Conservation (phyloP, 2,329 filamentous ascomycete genomes). For the Emmonsia crescens region DNA sequence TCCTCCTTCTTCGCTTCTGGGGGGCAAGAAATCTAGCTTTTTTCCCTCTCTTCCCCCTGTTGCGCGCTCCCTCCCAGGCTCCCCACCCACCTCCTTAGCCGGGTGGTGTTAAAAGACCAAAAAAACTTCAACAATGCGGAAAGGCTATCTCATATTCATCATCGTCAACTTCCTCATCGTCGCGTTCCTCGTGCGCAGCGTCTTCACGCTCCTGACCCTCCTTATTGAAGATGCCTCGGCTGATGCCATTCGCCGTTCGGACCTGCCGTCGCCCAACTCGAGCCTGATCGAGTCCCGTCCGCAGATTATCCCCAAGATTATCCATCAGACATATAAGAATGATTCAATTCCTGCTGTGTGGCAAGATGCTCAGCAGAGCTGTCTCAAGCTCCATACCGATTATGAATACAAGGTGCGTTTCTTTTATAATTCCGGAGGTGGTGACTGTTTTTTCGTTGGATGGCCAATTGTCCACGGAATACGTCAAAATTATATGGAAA, state of each 20-base stretch:
- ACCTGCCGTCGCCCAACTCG: constrained; percentile 55
- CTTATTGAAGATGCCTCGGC: constrained; percentile 56
- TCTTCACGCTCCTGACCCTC: constrained; percentile 61
- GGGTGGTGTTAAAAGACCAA: constrained; percentile 18
- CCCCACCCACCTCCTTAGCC: not conserved
- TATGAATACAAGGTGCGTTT: constrained; percentile 59
- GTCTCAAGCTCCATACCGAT: constrained; percentile 55
- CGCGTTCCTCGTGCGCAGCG: constrained; percentile 52
- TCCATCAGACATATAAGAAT: constrained; percentile 67
- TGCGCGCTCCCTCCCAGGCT: not conserved
- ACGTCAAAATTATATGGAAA: not conserved
- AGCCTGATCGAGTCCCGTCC: constrained; percentile 45
- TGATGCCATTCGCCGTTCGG: constrained; percentile 55
- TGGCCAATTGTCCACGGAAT: not conserved
- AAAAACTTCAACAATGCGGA: constrained; percentile 40
- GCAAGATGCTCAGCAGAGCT: constrained; percentile 54
- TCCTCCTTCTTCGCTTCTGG: not conserved
- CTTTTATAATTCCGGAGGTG: not conserved
- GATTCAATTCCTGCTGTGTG: constrained; percentile 57
- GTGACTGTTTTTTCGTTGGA: not conserved
- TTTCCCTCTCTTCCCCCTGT: not conserved
- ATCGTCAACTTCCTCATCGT: constrained; percentile 55
- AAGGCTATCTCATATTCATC: constrained; percentile 52
- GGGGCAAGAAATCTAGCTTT: not conserved
- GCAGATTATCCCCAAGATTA: constrained; percentile 62